A percentile compares a stretch with the other conserved stretches of the same genome.
These are phyloP conservation scores for Trypanosoma platydactyli DNA, from an alignment of 208 protist species.

Conservation along the genomic window DNA sequence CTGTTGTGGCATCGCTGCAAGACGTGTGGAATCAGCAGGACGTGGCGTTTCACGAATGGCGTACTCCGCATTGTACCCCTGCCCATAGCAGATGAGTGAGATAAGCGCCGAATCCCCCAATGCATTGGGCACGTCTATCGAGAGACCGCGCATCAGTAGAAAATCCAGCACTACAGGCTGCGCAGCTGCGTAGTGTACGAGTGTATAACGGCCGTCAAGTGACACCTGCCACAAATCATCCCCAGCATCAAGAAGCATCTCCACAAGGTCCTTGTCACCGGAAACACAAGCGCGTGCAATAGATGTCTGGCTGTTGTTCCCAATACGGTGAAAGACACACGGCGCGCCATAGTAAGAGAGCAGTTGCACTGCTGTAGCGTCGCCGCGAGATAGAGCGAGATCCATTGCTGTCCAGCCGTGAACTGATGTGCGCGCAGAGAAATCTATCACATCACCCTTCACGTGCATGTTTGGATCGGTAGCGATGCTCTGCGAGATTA, in stretches of 20 bases:
- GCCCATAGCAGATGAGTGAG: slow-evolving; percentile 77
- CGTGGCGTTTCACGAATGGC: slow-evolving; percentile 36
- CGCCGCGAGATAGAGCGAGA: slow-evolving; percentile 39
- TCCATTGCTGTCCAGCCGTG: slow-evolving; percentile 35
- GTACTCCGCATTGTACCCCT: slow-evolving; percentile 57
- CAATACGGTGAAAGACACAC: slow-evolving; percentile 26
- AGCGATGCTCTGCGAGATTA: not conserved
- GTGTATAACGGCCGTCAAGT: slow-evolving; percentile 78
- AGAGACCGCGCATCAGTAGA: slow-evolving; percentile 48
- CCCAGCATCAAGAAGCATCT: slow-evolving; percentile 60
- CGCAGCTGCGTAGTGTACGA: slow-evolving; percentile 80
- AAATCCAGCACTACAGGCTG: slow-evolving; percentile 44
- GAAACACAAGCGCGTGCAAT: slow-evolving; percentile 61
- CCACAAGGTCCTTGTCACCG: slow-evolving; percentile 56
- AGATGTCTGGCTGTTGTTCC: slow-evolving; percentile 62
- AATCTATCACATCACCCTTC: slow-evolving; percentile 34
- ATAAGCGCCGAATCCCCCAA: slow-evolving; percentile 65
- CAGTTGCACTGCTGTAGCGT: slow-evolving; percentile 49
- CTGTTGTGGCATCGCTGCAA: slow-evolving; percentile 41
- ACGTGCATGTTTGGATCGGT: slow-evolving; percentile 13
- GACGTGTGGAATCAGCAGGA: slow-evolving; percentile 26
- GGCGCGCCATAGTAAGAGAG: slow-evolving; percentile 57
- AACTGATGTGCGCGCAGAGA: slow-evolving; percentile 29
- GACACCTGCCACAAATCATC: slow-evolving; percentile 59
- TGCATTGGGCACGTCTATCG: slow-evolving; percentile 66